Conservation (phyloP, 805 yeast genomes). For the Teunomyces atbi region DNA sequence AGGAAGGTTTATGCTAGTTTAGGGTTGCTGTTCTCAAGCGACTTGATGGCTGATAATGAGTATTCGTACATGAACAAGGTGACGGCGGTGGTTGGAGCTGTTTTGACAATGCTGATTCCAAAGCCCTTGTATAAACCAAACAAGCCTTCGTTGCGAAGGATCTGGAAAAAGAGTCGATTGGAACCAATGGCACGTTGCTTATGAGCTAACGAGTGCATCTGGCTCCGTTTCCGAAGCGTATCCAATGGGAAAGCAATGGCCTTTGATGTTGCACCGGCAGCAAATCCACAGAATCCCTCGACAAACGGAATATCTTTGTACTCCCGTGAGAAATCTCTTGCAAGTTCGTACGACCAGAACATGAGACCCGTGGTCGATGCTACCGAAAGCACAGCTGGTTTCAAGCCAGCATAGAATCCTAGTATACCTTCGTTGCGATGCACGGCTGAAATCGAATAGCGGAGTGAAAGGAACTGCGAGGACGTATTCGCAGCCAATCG, state of each 20-base stretch:
- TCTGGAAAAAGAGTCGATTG: slow-evolving; percentile 28
- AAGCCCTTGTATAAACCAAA: slow-evolving; percentile 75
- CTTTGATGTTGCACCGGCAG: slow-evolving; percentile 78
- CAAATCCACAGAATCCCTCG: slow-evolving; percentile 63
- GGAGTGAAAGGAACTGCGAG: slow-evolving; percentile 38
- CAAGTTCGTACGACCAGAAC: slow-evolving; percentile 64
- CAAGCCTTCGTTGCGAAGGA: slow-evolving; percentile 57
- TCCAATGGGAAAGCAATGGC: slow-evolving; percentile 81
- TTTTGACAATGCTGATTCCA: slow-evolving; percentile 65
- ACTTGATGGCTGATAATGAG: slow-evolving; percentile 14
- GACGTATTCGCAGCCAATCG: slow-evolving; percentile 67
- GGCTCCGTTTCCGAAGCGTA: slow-evolving; percentile 73
- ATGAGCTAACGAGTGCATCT: slow-evolving; percentile 41
- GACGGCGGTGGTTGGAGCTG: slow-evolving; percentile 76
- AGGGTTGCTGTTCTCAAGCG: neutral
- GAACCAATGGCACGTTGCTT: slow-evolving; percentile 11
- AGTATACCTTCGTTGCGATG: slow-evolving; percentile 30
- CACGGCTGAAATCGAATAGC: slow-evolving; percentile 24
- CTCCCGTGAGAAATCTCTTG: slow-evolving; percentile 35
- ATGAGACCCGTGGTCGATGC: slow-evolving; percentile 72
- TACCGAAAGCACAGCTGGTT: slow-evolving; percentile 57
- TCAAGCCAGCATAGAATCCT: slow-evolving; percentile 52
- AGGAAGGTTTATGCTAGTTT: neutral
- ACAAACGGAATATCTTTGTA: slow-evolving; percentile 33
- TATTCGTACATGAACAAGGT: slow-evolving; percentile 66